Evolutionary conservation across 371 early-diverging fungal species (phyloP).

Genomic region (Batkoa obscura): DNA sequence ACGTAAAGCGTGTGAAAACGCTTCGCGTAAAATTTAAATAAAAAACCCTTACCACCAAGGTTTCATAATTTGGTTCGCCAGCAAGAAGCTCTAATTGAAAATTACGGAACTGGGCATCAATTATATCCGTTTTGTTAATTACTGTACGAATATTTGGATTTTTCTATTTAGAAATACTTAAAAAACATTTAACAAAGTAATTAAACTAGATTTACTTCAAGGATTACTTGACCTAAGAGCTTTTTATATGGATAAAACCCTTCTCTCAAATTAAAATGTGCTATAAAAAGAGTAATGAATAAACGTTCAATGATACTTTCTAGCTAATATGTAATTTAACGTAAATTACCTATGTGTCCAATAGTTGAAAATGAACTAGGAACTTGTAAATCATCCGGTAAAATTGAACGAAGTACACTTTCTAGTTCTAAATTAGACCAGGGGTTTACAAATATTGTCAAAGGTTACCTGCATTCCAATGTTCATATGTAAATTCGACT

Average conservation of each 20-base stretch:
- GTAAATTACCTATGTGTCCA: conserved; percentile 74
- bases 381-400: conserved; percentile 63
- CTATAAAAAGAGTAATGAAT: too few species aligned
- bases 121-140: conserved; percentile 89
- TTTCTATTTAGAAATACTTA: conserved; percentile 32
- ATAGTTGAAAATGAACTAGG: conserved; percentile 84
- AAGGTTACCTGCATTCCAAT: conserved; percentile 50
- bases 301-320: too few species aligned
- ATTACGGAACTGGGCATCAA: conserved; percentile 87
- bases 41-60: conserved; percentile 46
- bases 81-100: conserved; percentile 95
- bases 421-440: conserved; percentile 21
- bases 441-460: neutral
- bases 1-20: too few species aligned
- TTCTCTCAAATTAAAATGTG: conserved; percentile 89
- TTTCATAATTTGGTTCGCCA: conserved; percentile 65
- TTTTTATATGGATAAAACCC: conserved; percentile 73
- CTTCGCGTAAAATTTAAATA: neutral
- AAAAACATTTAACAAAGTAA: neutral
- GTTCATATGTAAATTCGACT: conserved; percentile 42
- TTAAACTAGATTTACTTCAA: conserved; percentile 44
- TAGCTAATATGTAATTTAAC: neutral
- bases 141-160: conserved; percentile 74
- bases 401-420: conserved; percentile 70
- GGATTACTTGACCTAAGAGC: conserved; percentile 80